Percentiles rank a stretch among this genome's conserved stretches.
These are phyloP conservation scores for Trichoderma oligosporum DNA, from an alignment of 2,329 filamentous ascomycete species.

Conservation along the genomic window DNA sequence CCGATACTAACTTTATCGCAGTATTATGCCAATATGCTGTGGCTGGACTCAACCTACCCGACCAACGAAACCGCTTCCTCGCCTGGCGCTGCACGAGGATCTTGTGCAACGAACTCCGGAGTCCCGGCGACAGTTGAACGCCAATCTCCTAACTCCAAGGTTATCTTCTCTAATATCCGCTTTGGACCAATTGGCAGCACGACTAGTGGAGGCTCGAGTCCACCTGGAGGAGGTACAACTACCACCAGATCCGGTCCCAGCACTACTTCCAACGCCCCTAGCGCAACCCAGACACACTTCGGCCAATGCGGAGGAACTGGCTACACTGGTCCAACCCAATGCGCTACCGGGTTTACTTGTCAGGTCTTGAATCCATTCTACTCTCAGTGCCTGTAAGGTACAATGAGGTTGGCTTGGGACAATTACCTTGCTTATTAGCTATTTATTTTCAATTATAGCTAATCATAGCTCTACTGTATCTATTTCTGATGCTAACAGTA, in stretches of 20 bases:
- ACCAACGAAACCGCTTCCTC: constrained; percentile 35
- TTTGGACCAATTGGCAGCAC: constrained; percentile 54
- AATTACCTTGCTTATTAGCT: background rate
- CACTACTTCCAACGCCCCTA: background rate
- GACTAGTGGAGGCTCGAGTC: constrained; percentile 21
- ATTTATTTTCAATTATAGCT: background rate
- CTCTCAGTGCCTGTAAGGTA: constrained; percentile 39
- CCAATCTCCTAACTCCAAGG: constrained; percentile 44
- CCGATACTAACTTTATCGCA: constrained; percentile 11
- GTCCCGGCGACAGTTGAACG: constrained; percentile 48
- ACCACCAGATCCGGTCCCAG: background rate
- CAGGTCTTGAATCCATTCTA: constrained; percentile 39
- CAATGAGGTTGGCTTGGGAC: background rate
- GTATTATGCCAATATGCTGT: constrained; percentile 66
- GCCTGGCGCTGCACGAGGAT: constrained; percentile 51
- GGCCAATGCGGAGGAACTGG: constrained; percentile 38
- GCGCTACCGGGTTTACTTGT: constrained; percentile 36
- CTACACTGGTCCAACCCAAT: constrained; percentile 36
- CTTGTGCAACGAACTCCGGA: constrained; percentile 51
- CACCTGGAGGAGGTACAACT: constrained; percentile 22
- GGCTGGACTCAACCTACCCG: constrained; percentile 68
- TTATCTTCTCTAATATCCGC: constrained; percentile 58
- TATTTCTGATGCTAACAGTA: background rate
- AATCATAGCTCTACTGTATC: background rate
- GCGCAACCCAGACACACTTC: constrained; percentile 26